Percentiles rank a stretch among this genome's conserved stretches.
These are phyloP conservation scores for Senna tora DNA, from an alignment of 306 rosid genomes.

Conservation along the genomic window DNA sequence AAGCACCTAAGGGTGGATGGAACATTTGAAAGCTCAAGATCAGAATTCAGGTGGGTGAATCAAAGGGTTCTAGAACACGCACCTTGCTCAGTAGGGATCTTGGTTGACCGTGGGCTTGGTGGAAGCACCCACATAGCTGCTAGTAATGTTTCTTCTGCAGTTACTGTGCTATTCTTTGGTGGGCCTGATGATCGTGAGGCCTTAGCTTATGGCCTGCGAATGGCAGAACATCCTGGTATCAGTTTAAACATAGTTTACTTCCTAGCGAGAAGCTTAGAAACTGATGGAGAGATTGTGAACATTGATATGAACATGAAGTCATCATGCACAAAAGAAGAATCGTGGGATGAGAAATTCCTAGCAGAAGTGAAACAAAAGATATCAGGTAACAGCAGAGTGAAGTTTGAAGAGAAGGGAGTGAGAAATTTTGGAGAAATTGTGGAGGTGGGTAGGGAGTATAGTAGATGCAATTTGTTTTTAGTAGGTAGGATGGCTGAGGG, in stretches of 20 bases:
- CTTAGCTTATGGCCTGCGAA: constrained; percentile 61
- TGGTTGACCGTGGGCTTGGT: constrained; percentile 76
- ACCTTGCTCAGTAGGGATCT: constrained; percentile 71
- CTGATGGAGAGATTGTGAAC: constrained; percentile 33
- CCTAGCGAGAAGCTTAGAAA: constrained; percentile 30
- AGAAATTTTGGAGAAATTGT: constrained; percentile 36
- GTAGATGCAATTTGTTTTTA: constrained; percentile 53
- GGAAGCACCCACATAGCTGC: constrained; percentile 61
- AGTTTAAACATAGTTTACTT: constrained; percentile 46
- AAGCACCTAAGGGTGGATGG: constrained; percentile 69
- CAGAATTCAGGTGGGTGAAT: constrained; percentile 54
- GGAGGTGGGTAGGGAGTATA: constrained; percentile 36
- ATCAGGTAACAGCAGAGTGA: constrained; percentile 33
- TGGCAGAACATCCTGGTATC: constrained; percentile 75
- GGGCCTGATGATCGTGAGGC: constrained; percentile 73
- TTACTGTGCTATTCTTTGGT: constrained; percentile 61
- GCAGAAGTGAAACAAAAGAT: constrained; percentile 42
- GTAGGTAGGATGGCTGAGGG: constrained; percentile 59
- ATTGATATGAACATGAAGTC: constrained; percentile 26
- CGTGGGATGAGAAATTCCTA: constrained; percentile 35
- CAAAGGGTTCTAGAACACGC: constrained; percentile 56
- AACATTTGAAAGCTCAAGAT: constrained; percentile 48
- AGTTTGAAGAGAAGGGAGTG: constrained; percentile 48
- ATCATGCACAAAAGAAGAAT: background rate
- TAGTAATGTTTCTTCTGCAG: constrained; percentile 51